Base-by-base conservation (phyloP, 2,329 filamentous ascomycete genomes). In the Fusarium dlaminii region DNA sequence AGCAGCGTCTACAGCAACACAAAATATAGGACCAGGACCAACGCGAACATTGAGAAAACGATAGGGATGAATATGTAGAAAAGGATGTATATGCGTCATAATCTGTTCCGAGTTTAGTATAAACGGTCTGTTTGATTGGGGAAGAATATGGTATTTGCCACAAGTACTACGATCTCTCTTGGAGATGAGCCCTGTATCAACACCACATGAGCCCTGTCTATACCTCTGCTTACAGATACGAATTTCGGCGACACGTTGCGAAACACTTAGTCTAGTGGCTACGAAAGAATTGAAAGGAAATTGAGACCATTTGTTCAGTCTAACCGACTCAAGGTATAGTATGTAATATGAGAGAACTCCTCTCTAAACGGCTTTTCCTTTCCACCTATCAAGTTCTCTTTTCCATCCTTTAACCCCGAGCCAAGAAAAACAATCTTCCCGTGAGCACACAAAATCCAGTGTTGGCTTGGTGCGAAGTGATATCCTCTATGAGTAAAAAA, bases 11-110 rank as follows among this genome's bases (percentile, higher is more conserved):
- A 36, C 54, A 20, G 34, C 32, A 7, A 66, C 64, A 5, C 58
- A 68, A 40, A 68, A 59, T 20, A 52, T 70, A 22, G 66, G 63
- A 4, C 55, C 64, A 8, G 61, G 62, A 14, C 62, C 66, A 20
- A 71, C 73, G n/a, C 70, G 79, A 27, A 69, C 72, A 15, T 58
- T 80, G 58, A 78, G 78, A 37, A 78, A 67, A 46, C 65, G 78
- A 45, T 75, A 75, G 52, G 46, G 29, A 30, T 18, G 20, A 43
- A 22, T 32, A 37, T 27, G 36, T 55, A 60, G 30, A 37, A 52
- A 61, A 52, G 37, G 43, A 43, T 40, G 34, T 51, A 60, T 59
- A 46, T 24, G 39, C 55, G 36, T 36, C 40, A 32, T 37, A 52
- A 72, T 65, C 32, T 72, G 34, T 39, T 29, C 22, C 46, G 49